These are phyloP conservation scores for Thalassiosira profunda DNA, from an alignment of 108 stramenopile genomes.

Conservation along the genomic window DNA sequence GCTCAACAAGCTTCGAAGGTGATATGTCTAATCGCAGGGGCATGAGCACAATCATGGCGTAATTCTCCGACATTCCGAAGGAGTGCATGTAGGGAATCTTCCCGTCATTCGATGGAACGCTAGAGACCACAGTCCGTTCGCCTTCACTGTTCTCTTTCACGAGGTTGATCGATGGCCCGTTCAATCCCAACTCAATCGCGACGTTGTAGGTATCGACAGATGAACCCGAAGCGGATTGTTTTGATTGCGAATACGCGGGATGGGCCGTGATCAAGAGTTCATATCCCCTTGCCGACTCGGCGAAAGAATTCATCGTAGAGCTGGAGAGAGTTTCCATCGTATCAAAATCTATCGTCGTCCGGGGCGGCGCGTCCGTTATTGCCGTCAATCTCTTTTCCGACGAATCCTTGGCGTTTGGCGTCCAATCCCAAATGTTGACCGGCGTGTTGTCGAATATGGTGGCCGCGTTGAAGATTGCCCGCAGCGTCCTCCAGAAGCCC, in stretches of 20 bases:
- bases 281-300: constrained; percentile 24
- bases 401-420: neutral
- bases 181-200: constrained; percentile 30
- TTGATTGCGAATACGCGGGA: constrained; percentile 30
- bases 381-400: constrained; percentile 5
- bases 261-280: constrained; percentile 39
- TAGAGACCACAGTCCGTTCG: constrained; percentile 21
- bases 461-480: constrained; percentile 9
- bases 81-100: constrained; percentile 47
- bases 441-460: constrained; percentile 44
- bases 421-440: constrained; percentile 52
- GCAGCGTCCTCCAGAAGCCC: neutral
- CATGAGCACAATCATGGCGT: constrained; percentile 40
- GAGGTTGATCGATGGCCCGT: constrained; percentile 18
- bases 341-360: constrained; percentile 21
- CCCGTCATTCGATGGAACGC: constrained; percentile 4
- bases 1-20: neutral
- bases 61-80: constrained; percentile 29
- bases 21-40: constrained; percentile 28
- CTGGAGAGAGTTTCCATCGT: constrained; percentile 37
- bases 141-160: constrained; percentile 24
- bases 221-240: neutral
- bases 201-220: constrained; percentile 39
- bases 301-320: constrained; percentile 9
- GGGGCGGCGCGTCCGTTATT: constrained; percentile 47